Evolutionary conservation across 169 alveolate genomes (phyloP).

Genomic region (Eimeria necatrix): DNA sequence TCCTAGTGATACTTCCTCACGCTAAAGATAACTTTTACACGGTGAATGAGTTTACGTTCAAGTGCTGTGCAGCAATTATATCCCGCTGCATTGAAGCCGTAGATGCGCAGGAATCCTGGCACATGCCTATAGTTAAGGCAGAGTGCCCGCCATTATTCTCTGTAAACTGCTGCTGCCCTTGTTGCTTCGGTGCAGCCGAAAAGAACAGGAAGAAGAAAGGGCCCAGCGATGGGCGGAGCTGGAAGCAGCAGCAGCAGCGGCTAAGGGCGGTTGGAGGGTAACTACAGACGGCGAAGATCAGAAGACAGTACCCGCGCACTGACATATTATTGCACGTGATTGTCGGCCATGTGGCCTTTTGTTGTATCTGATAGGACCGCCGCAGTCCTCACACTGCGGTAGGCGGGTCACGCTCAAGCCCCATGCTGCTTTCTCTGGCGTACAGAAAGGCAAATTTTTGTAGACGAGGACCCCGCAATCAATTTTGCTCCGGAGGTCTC

Average conservation of each 20-base stretch:
- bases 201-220: conserved; percentile 74
- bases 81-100: not conserved
- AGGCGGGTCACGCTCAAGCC: no score
- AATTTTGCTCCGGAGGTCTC: no score
- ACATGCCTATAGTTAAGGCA: not conserved
- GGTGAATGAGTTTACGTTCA: not conserved
- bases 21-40: not conserved
- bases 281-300: conserved; percentile 34
- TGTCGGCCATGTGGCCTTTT: no score
- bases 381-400: no score
- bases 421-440: no score
- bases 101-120: not conserved
- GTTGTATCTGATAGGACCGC: no score
- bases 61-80: not conserved
- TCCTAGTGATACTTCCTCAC: not conserved
- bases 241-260: conserved; percentile 30
- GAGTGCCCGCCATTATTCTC: not conserved
- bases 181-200: conserved; percentile 29
- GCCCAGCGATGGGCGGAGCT: conserved; percentile 70
- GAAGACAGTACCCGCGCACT: conserved; percentile 51
- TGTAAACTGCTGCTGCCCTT: not conserved
- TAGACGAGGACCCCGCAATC: no score
- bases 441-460: no score
- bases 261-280: conserved; percentile 18
- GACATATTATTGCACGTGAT: not conserved